phyloP scores from a whole-genome alignment of 2,329 filamentous ascomycete species.

The Acarospora socialis region DNA sequence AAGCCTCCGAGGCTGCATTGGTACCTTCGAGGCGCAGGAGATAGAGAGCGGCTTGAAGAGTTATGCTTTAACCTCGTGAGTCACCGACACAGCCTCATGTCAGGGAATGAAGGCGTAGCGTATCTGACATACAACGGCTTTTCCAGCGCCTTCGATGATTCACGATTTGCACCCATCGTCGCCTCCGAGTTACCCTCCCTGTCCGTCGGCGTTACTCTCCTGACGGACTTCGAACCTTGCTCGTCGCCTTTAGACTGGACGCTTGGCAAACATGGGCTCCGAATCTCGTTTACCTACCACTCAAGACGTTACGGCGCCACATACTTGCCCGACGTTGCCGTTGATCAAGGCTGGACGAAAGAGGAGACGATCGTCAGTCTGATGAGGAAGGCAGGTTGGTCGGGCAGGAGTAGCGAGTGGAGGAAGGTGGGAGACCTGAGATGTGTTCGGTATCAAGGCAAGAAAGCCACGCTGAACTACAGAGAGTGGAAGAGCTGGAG shows the following conservation, averaged over 20 bases:
- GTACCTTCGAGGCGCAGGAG: conserved; percentile 71
- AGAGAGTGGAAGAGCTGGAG: conserved; percentile 67
- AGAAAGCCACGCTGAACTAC: conserved; percentile 58
- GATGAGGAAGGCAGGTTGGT: conserved; percentile 92
- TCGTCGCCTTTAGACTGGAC: conserved; percentile 68
- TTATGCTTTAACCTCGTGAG: conserved; percentile 69
- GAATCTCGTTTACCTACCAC: conserved; percentile 68
- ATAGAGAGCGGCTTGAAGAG: conserved; percentile 58
- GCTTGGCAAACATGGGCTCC: conserved; percentile 71
- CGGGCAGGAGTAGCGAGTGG: conserved; percentile 49
- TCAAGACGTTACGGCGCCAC: conserved; percentile 67
- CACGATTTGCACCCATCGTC: conserved; percentile 45
- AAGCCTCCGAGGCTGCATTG: conserved; percentile 82
- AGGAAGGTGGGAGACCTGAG: conserved; percentile 57
- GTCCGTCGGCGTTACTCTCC: conserved; percentile 56
- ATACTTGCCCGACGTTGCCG: conserved; percentile 81
- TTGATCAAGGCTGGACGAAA: conserved; percentile 88
- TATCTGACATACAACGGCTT: too few relatives aligned
- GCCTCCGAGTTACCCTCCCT: conserved; percentile 31
- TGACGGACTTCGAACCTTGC: conserved; percentile 66
- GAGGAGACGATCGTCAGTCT: conserved; percentile 81
- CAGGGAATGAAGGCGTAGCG: too few relatives aligned
- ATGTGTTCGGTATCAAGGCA: conserved; percentile 75
- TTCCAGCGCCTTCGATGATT: conserved; percentile 47
- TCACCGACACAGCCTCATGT: too few relatives aligned